Base-by-base conservation (phyloP, 1,284 basidiomycete genomes). In the Ceratobasidium sp. region DNA sequence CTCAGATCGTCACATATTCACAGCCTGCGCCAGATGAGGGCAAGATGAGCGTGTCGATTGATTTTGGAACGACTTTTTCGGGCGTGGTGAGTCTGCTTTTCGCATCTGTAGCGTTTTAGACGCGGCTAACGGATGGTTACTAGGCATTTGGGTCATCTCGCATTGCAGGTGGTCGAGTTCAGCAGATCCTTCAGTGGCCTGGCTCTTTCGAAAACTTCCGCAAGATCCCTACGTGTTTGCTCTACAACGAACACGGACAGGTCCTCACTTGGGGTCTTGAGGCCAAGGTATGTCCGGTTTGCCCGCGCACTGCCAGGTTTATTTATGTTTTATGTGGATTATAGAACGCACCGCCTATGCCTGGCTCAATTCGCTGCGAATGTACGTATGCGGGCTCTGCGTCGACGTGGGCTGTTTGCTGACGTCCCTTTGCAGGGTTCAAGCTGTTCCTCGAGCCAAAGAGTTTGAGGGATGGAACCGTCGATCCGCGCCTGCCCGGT, bases 51-150 rank as follows among this genome's bases (percentile, higher is more conserved):
- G 86, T 94, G 29, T 89, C 91, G 3, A 92, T 94, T 77, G 93
- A 94, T 82, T 94, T 94, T 80, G 92, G 92, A 91, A 94, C 92
- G 3, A 93, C 92, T 1, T 93, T 93, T 82, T 93, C 92, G 51
- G 92, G 92, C 76, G 90, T 94, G 77, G 92, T 93, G 81, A 83
- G 91, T 86, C 5, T 15, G n/a, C 19, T 29, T 11, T 29, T 51
- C 24, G 50, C 44, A 22, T 65, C 6, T 2, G 17, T 41, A n/a
- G n/a, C 9, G n/a, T 53, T 54, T 15, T 41, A 33, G 22, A 15
- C 36, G 22, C 8, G 17, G 27, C 56, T 75, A 22, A 75, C 33
- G 5, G 17, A 31, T 31, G 24, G n/a, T 27, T 7, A 22, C 19
- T 29, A 78, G 78, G 91, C 92, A 1, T 94, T 92, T 79, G 93